These are phyloP conservation scores for Tolypocladium album DNA, from an alignment of 2,329 filamentous ascomycete species.

Conservation along the genomic window DNA sequence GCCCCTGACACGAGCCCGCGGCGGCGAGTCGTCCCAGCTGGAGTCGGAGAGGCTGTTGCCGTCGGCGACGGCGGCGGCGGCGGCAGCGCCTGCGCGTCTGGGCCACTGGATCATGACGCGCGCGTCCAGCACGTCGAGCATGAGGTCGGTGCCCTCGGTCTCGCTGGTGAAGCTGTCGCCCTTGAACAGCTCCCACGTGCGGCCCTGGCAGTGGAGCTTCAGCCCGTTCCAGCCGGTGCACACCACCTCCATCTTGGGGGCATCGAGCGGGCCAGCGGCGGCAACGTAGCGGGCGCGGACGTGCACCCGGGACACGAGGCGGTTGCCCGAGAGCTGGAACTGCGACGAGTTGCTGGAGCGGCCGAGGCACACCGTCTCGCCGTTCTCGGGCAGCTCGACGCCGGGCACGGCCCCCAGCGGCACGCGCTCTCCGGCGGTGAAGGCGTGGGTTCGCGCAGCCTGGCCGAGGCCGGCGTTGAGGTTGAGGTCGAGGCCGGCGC, in stretches of 20 bases:
- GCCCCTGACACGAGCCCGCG: constrained; percentile 20
- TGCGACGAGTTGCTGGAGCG: constrained; percentile 92
- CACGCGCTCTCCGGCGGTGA: constrained; percentile 54
- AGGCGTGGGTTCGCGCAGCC: not conserved
- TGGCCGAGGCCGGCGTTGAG: not conserved
- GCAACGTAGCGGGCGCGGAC: constrained; percentile 78
- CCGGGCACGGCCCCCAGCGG: constrained; percentile 78
- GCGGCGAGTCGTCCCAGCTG: constrained; percentile 58
- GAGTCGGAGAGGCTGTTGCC: constrained; percentile 48
- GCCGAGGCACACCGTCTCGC: constrained; percentile 77
- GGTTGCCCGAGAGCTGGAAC: constrained; percentile 85
- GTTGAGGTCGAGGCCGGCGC: not conserved
- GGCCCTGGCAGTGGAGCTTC: constrained; percentile 83
- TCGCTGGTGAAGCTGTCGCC: constrained; percentile 85
- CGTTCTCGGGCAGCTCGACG: constrained; percentile 69
- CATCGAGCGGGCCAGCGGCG: constrained; percentile 54
- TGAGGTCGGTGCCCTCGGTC: constrained; percentile 78
- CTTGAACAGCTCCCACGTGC: constrained; percentile 76
- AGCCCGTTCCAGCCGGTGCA: constrained; percentile 95
- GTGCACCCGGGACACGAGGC: constrained; percentile 86
- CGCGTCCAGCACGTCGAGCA: constrained; percentile 89
- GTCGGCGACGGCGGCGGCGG: not conserved
- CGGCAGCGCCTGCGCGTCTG: constrained; percentile 29
- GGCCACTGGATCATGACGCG: constrained; percentile 89
- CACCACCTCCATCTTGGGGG: constrained; percentile 74